These are phyloP conservation scores for Striga asiatica DNA, from an alignment of 257 asterid species.

Conservation along the genomic window DNA sequence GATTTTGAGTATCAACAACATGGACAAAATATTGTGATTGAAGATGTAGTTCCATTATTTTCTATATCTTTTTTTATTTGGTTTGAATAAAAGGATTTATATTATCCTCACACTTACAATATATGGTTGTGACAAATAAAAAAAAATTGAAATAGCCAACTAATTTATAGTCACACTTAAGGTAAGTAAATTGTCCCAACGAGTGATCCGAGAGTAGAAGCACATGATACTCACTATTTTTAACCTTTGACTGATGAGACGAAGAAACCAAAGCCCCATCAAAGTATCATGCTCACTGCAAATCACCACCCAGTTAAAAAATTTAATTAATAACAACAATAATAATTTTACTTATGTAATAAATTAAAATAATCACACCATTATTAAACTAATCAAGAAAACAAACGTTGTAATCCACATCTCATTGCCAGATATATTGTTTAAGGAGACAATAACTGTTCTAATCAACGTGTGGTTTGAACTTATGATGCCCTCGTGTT, in stretches of 20 bases:
- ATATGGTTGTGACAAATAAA: too few relatives aligned
- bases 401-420: conserved; percentile 12
- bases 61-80: too few relatives aligned
- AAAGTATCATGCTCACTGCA: conserved; percentile 29
- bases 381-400: not conserved
- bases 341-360: too few relatives aligned
- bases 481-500: conserved; percentile 21
- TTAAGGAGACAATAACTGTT: conserved; percentile 1
- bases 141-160: not conserved
- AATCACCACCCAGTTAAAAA: too few relatives aligned
- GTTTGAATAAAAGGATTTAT: too few relatives aligned
- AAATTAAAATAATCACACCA: not conserved
- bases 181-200: not conserved
- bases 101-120: too few relatives aligned
- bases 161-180: not conserved
- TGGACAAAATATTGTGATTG: too few relatives aligned
- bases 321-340: not conserved
- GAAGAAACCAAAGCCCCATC: conserved; percentile 51
- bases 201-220: conserved; percentile 59
- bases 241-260: conserved; percentile 42
- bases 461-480: conserved; percentile 27
- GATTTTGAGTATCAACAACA: too few relatives aligned
- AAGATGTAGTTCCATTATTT: too few relatives aligned
- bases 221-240: conserved; percentile 43
- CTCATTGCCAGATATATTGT: conserved; percentile 16